These are phyloP conservation scores for Eutrema heterophyllum DNA, from an alignment of 345 rosid species.

Conservation along the genomic window DNA sequence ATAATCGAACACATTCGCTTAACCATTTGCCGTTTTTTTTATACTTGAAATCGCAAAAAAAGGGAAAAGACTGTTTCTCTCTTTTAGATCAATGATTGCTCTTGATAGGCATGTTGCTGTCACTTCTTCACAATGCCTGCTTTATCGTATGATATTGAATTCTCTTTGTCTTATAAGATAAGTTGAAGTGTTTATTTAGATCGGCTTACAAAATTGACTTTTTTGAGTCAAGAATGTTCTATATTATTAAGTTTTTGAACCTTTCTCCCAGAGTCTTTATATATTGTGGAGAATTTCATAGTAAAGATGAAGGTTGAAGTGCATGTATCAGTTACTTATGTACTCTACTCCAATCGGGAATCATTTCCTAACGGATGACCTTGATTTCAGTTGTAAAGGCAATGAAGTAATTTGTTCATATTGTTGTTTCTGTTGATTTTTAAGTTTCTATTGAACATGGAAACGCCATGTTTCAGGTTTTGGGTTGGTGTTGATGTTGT, in stretches of 20 bases:
- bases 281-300: conserved; percentile 38
- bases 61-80: too few species aligned
- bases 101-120: neutral
- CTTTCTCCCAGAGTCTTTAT: neutral
- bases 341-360: conserved; percentile 68
- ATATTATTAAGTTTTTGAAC: neutral
- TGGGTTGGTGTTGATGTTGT: neutral
- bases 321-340: conserved; percentile 66
- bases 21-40: too few species aligned
- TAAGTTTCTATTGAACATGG: neutral
- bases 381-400: conserved; percentile 91
- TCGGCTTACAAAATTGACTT: neutral
- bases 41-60: too few species aligned
- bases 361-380: conserved; percentile 90
- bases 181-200: neutral
- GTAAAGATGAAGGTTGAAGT: conserved; percentile 75
- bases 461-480: neutral
- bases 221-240: neutral
- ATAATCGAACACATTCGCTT: too few species aligned
- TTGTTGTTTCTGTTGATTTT: neutral
- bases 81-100: neutral
- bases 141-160: neutral
- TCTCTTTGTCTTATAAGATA: too few species aligned
- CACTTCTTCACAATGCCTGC: too few species aligned
- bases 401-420: too few species aligned